phyloP scores from a whole-genome alignment of 1,284 basidiomycete species.

The Trichosporon coremiiforme region DNA sequence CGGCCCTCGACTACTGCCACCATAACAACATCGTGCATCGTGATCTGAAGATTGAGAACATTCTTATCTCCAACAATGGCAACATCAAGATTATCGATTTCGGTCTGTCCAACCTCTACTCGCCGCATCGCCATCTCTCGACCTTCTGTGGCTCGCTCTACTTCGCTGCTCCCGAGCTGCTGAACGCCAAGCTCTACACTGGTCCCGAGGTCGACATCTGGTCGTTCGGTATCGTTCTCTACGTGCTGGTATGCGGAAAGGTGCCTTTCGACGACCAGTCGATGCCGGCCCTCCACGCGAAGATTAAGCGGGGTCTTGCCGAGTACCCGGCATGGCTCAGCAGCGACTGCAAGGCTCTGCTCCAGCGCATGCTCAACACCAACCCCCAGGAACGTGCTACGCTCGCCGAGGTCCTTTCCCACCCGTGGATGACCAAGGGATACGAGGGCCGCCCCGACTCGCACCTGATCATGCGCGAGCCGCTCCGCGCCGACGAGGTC shows the following conservation, averaged over 20 bases:
- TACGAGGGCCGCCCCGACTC: conserved; percentile 76
- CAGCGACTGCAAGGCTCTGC: conserved; percentile 89
- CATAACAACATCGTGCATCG: conserved; percentile 96
- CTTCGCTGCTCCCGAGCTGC: conserved; percentile 94
- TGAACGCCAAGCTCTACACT: conserved; percentile 94
- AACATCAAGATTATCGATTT: conserved; percentile 99
- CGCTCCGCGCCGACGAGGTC: conserved; percentile 81
- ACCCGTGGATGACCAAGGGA: conserved; percentile 94
- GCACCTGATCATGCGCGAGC: conserved; percentile 84
- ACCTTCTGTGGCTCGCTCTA: conserved; percentile 98
- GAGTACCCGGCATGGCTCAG: conserved; percentile 98
- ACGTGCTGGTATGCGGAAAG: conserved; percentile 96
- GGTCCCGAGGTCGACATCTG: conserved; percentile 98
- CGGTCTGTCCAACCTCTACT: conserved; percentile 94
- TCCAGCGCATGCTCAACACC: conserved; percentile 94
- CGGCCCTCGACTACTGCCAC: conserved; percentile 95
- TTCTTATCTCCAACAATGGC: conserved; percentile 95
- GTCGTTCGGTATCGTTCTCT: conserved; percentile 98
- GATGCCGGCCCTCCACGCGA: conserved; percentile 98
- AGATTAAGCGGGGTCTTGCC: conserved; percentile 95
- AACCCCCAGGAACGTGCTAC: conserved; percentile 83
- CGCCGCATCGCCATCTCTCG: conserved; percentile 77
- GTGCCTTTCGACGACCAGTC: conserved; percentile 97
- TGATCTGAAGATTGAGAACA: conserved; percentile 98
- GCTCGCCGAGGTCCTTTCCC: conserved; percentile 80